Evolutionary conservation across 306 rosid genomes (phyloP), one percentile per base, ranked within the genome.

Genomic region (Pterocarpus macrocarpus): DNA sequence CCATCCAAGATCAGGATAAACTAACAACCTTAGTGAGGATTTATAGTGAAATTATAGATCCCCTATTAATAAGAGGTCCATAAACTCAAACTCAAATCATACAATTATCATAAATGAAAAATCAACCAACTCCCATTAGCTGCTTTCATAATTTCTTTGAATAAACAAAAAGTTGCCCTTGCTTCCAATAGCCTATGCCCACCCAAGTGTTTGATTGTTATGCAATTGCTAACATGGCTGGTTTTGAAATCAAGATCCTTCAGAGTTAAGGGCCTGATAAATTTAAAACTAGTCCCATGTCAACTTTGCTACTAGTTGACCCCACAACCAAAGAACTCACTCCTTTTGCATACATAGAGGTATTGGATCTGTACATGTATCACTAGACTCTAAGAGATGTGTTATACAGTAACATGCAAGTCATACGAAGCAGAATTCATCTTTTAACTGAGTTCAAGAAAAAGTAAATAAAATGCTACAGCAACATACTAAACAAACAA

Each of bases 281-380:
- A 5, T 50, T n/a, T 13, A 13, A 50, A 50, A 50, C 57, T 14
- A 50, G 17, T 13, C n/a, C n/a, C 7, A 13, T 14, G 57, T 14
- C 57, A 50, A 14, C 57, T 41, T 53, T 64, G 70, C 71, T 71
- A 78, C 57, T 28, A 64, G 77, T 8, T 66, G 53, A 73, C 53
- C 8, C 10, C 53, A 67, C 35, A 36, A n/a, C 64, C 71, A 77
- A 82, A 79, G 78, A 77, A 38, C 56, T 80, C 53, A 62, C 73
- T 49, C 69, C 75, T 75, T 74, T 74, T 55, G 69, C 84, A 79
- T 56, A 78, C 13, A 68, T 71, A 59, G 47, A 79, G 75, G 59
- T 80, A 83, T 52, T 17, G 43, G 75, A 79, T 75, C 67, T 86
- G 82, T 86, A 83, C 89, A 86, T 59, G 58, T 39, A 83, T 72